Conservation (phyloP, 139 green algal species). For the Tetraselmis chui region DNA sequence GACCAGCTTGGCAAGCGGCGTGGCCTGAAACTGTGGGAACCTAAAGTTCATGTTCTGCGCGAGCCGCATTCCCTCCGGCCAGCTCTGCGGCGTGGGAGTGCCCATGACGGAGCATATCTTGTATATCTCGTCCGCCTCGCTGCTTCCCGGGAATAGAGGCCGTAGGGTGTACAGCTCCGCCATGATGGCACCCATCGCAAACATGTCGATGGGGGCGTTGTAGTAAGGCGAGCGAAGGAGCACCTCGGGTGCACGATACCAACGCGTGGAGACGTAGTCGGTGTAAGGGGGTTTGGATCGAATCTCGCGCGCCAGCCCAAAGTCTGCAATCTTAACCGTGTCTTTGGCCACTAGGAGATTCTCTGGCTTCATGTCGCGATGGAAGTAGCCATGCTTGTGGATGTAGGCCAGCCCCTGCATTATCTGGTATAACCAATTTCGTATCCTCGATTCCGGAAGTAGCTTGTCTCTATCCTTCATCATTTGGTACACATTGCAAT, state of each 20-base stretch:
- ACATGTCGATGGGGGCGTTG: slow-evolving; percentile 83
- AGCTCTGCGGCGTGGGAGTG: slow-evolving; percentile 67
- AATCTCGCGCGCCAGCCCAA: slow-evolving; percentile 87
- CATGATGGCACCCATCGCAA: slow-evolving; percentile 92
- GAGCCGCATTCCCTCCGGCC: slow-evolving; percentile 81
- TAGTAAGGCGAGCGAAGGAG: slow-evolving; percentile 84
- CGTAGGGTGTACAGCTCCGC: slow-evolving; percentile 90
- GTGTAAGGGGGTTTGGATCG: slow-evolving; percentile 81
- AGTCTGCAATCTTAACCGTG: slow-evolving; percentile 91
- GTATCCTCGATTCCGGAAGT: slow-evolving; percentile 70
- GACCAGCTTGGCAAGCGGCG: slow-evolving; percentile 63
- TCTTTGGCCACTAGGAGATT: slow-evolving; percentile 85
- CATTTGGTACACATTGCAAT: slow-evolving; percentile 91
- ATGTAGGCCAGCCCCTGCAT: slow-evolving; percentile 88
- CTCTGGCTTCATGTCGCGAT: slow-evolving; percentile 96
- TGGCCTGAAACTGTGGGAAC: slow-evolving; percentile 52
- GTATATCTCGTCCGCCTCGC: slow-evolving; percentile 87
- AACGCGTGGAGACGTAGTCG: slow-evolving; percentile 96
- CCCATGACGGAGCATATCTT: slow-evolving; percentile 89
- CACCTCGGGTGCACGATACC: slow-evolving; percentile 76
- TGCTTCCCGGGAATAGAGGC: slow-evolving; percentile 78
- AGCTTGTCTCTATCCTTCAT: slow-evolving; percentile 84
- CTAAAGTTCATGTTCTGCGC: slow-evolving; percentile 76
- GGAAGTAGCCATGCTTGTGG: slow-evolving; percentile 92
- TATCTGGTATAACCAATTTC: slow-evolving; percentile 84